phyloP scores from a whole-genome alignment of 2,329 filamentous ascomycete species.

The Epichloe scottii region DNA sequence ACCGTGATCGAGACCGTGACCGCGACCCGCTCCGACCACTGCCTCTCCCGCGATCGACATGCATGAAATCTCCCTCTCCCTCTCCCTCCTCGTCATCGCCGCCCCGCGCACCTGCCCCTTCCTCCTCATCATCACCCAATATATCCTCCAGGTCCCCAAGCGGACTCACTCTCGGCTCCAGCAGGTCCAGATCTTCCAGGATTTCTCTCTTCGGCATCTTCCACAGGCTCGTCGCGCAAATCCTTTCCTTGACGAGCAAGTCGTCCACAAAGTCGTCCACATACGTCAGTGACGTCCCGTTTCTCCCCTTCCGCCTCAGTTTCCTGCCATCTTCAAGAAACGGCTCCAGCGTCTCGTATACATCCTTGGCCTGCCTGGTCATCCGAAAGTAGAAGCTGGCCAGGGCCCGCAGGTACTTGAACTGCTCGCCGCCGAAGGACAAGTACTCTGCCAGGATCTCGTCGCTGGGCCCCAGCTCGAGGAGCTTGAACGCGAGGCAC shows the following conservation, averaged over 20 bases:
- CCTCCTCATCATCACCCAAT: constrained; percentile 46
- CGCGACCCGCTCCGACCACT: constrained; percentile 15
- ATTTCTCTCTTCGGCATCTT: constrained; percentile 75
- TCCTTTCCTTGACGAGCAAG: constrained; percentile 72
- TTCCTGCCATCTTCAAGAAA: constrained; percentile 74
- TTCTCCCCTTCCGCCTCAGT: constrained; percentile 61
- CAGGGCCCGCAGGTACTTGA: constrained; percentile 80
- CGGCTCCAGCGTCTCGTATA: constrained; percentile 72
- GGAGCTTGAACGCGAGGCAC: constrained; percentile 86
- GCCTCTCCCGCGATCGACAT: constrained; percentile 22
- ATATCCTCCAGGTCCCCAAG: constrained; percentile 67
- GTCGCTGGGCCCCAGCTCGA: constrained; percentile 73
- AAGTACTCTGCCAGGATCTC: constrained; percentile 73
- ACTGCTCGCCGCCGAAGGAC: constrained; percentile 58
- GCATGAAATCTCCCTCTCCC: constrained; percentile 23
- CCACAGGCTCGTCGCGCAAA: constrained; percentile 85
- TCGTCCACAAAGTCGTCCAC: constrained; percentile 94
- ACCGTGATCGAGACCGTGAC: constrained; percentile 5
- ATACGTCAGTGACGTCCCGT: constrained; percentile 63
- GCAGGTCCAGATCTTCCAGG: constrained; percentile 75
- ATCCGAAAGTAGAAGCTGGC: constrained; percentile 89
- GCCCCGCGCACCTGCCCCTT: constrained; percentile 15
- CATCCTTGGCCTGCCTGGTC: constrained; percentile 68
- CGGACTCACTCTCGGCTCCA: constrained; percentile 77
- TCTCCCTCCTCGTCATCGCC: constrained; percentile 15